phyloP scores from a whole-genome alignment of 2,329 filamentous ascomycete species.

The Chaetomium strumarium region DNA sequence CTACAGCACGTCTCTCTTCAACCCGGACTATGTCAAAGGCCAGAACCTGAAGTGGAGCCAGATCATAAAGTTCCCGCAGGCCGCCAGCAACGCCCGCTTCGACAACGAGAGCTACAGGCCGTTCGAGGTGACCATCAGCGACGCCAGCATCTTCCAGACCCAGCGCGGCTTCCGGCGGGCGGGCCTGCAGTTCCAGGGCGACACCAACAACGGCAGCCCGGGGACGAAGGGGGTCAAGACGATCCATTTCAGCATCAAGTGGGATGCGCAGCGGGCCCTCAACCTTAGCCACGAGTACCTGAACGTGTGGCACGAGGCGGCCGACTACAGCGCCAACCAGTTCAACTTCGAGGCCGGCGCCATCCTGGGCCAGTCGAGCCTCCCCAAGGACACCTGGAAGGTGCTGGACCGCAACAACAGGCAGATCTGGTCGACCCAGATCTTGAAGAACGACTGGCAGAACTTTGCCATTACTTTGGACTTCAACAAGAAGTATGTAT shows the following conservation, averaged over 20 bases:
- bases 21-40: conserved; percentile 35
- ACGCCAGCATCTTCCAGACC: conserved; percentile 40
- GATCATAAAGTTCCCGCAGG: conserved; percentile 31
- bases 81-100: conserved; percentile 30
- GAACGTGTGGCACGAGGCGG: conserved; percentile 35
- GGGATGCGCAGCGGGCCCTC: conserved; percentile 29
- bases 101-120: conserved; percentile 34
- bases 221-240: conserved; percentile 32
- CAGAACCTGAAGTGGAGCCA: conserved; percentile 32
- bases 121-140: conserved; percentile 40
- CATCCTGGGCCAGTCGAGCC: conserved; percentile 32
- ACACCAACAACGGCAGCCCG: conserved; percentile 35
- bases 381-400: conserved; percentile 37
- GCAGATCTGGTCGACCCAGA: conserved; percentile 36
- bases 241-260: conserved; percentile 33
- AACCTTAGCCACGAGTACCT: conserved; percentile 36
- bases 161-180: conserved; percentile 43
- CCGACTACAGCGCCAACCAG: conserved; percentile 34
- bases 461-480: conserved; percentile 55
- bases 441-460: conserved; percentile 48
- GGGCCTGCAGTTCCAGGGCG: conserved; percentile 38
- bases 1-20: conserved; percentile 30
- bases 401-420: conserved; percentile 35
- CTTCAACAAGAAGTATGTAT: conserved; percentile 46
- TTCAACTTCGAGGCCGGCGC: conserved; percentile 34